Base-by-base conservation (phyloP, 2,329 filamentous ascomycete species). In the Parascedosporium putredinis region DNA sequence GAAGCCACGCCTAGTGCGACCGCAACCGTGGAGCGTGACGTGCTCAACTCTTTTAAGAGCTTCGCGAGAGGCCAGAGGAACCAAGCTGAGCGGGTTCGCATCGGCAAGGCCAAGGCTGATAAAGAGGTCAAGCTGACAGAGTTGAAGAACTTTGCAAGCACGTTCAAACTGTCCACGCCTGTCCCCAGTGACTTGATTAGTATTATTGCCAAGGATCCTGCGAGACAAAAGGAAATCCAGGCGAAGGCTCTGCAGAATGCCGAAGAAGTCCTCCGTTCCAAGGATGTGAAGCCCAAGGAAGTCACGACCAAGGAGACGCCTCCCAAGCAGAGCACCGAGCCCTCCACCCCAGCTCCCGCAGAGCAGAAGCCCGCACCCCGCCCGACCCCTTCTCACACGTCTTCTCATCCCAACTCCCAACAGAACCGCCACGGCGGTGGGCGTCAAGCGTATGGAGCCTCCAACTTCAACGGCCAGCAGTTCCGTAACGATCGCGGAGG, bases 181-280 rank as follows among this genome's bases (percentile, higher is more conserved):
- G 89, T 98, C 9, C 93, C 93, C 1, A 83, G 79, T 47, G 93
- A 98, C 65, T 70, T 98, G 31, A 89, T 98, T 24, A 84, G 88
- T 1, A 98, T 98, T 56, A 84, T 98, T 53, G 91, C 93, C 52
- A 98, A 97, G 64, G 93, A 98, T 62, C 89, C 89, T n/a, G 77
- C 73, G 43, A 98, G 96, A 70, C 93, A 97, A 67, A 83, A 89
- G 60, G 82, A 90, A 61, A 97, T 98, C 55, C 84, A 95, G 60
- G 85, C 89, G 58, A 94, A 90, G 65, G 88, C 88, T 1, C 81
- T 87, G 53, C 79, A 81, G 60, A 84, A 91, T 56, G 83, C 81
- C 2, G 82, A 88, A 54, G 78, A 82, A n/a, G 64, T 67, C 6
- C 48, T 36, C 8, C 27, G 23, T 18, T 20, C 43, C 43, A 45